Evolutionary conservation across 495 filamentous ascomycete genomes (phyloP), one percentile per base, ranked within the genome.

Genomic region (Articulospora tetracladia): DNA sequence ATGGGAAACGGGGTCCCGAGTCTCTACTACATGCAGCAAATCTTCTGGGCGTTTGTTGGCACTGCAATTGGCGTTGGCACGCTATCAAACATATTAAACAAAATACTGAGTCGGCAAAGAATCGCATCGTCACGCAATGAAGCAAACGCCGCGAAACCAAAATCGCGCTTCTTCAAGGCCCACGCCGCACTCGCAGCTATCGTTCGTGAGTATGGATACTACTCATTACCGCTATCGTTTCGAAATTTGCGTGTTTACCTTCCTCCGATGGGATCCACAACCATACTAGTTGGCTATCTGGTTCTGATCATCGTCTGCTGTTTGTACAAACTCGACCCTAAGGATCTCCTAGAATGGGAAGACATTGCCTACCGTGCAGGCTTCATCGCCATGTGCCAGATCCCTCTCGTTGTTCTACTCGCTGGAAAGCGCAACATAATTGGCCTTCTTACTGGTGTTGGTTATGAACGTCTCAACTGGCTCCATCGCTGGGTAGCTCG

Each of bases 391-490:
- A 76, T 92, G 56, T 82, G 81, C n/a, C 91, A 96, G 71, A 65
- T 94, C 13, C 91, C 91, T 1, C 69, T 95, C 17, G 76, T 95
- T 54, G 87, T 89, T 65, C 77, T 94, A 24, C 82, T 95, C 20
- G 82, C 91, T 11, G 87, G 87, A n/a, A 89, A 91, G 76, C 80
- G 83, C 64, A 94, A 89, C 68, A 76, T 93, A 54, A 79, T 93
- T 36, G 89, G 88, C 2, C 73, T 80, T 24, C 69, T 93, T 17
- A 79, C 79, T 7, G 91, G 90, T 1, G 79, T 80, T 24, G 85
- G 85, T 57, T 86, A 93, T 59, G 87, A 91, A 71, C 79, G 87
- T 12, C 71, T 95, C 44, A 93, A 91, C 65, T 92, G 89, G 89
- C 78, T 91, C 57, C 91, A 95, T 67, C 80, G 90, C 54, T 93